Evolutionary conservation across 1,284 basidiomycete species (phyloP).

Genomic region (Pascua guehoae): DNA sequence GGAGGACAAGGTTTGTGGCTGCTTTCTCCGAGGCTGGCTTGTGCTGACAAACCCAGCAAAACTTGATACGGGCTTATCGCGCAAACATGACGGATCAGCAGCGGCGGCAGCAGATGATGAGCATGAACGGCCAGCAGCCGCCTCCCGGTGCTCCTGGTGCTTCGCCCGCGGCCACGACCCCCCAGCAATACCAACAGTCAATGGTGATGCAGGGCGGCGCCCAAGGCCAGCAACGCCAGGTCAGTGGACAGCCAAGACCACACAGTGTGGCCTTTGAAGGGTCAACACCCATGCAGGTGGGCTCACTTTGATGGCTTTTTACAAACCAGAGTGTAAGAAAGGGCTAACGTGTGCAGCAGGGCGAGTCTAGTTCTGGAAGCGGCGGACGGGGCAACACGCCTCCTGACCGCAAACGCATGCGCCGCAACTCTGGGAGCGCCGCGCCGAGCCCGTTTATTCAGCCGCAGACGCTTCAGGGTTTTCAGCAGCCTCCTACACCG

Average conservation of each 20-base stretch:
- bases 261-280: conserved; percentile 18
- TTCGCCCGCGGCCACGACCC: conserved; percentile 11
- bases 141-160: conserved; percentile 4
- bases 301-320: neutral
- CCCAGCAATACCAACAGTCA: conserved; percentile 15
- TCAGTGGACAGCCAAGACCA: conserved; percentile 20
- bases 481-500: conserved; percentile 11
- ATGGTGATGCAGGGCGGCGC: conserved; percentile 17
- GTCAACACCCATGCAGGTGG: conserved; percentile 24
- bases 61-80: conserved; percentile 27
- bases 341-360: conserved; percentile 6
- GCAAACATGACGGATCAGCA: conserved; percentile 1
- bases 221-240: conserved; percentile 15
- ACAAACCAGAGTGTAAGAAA: neutral
- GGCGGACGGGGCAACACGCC: conserved; percentile 26
- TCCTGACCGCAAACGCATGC: conserved; percentile 39
- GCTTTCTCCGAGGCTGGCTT: neutral
- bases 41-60: neutral
- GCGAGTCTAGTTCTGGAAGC: conserved; percentile 9
- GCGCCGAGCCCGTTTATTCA: conserved; percentile 33
- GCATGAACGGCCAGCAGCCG: conserved; percentile 6
- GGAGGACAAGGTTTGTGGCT: conserved; percentile 33
- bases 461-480: conserved; percentile 19
- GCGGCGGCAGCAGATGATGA: conserved; percentile 13
- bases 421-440: conserved; percentile 37